Evolutionary conservation across 768 basidiomycete species (phyloP), one percentile per base, ranked within the genome.

Genomic region (Lactarius hatsudake): DNA sequence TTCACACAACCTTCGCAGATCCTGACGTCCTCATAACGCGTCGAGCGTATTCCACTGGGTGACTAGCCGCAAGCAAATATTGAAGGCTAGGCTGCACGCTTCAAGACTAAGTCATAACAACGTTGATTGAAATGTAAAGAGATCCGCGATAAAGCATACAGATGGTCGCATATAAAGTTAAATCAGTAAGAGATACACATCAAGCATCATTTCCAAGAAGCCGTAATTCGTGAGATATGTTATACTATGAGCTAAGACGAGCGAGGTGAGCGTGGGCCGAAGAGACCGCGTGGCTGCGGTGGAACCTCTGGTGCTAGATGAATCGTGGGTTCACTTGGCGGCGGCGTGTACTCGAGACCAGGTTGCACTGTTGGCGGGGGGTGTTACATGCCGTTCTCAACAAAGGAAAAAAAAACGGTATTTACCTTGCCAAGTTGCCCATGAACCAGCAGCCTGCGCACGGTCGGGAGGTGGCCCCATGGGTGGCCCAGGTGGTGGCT

Each of bases 231-330:
- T 48, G 28, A 10, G 30, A 38, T 26, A 20, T 23, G 30, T 55
- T 23, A 53, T 20, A 34, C 17, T 40, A 60, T 34, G 34, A 5
- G 45, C 23, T 43, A 32, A 26, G 79, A 80, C 60, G 76, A 76
- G 61, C 81, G 78, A 13, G 87, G 88, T n/a, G 89, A 86, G 48
- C 88, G 81, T 51, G 91, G 90, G 38, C 92, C 92, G 73, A 93
- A 94, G 67, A 94, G 76, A 36, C 91, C 90, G 53, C 58, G 66
- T n/a, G 20, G 45, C 18, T 86, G 87, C 64, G 83, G 86, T 45
- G 78, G 77, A 58, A 78, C 79, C 13, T 82, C 83, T 34, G 89
- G 87, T 28, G 89, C 85, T 42, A 87, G 78, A 13, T 90, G 76
- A 20, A 83, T 85, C 10, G 60, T 48, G 23, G 89, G 81, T 64